Percentiles rank a stretch among this genome's conserved stretches.
Conservation (phyloP, 2,329 filamentous ascomycete species). For the Fusarium domesticum region DNA sequence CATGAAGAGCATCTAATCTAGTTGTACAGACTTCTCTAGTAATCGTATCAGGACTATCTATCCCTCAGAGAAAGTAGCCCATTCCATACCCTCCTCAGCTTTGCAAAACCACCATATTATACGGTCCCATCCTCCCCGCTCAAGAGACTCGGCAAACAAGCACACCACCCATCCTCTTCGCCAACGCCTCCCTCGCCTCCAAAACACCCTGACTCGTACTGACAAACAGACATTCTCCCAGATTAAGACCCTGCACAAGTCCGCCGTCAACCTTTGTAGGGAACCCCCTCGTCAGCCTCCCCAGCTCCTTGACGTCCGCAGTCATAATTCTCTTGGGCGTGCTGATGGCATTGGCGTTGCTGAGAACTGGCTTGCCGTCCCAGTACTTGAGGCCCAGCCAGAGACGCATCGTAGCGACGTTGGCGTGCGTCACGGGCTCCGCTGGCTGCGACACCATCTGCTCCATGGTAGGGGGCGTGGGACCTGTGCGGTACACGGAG, state of each 20-base stretch:
- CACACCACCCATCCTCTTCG: constrained; percentile 76
- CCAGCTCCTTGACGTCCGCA: constrained; percentile 60
- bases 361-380: constrained; percentile 76
- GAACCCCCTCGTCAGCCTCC: constrained; percentile 65
- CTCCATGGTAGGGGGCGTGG: constrained; percentile 49
- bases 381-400: constrained; percentile 93
- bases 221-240: constrained; percentile 82
- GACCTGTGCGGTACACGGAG: constrained; percentile 69
- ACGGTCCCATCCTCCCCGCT: constrained; percentile 11
- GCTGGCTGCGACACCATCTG: constrained; percentile 46
- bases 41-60: constrained; percentile 20
- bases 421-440: constrained; percentile 62
- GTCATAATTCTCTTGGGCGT: constrained; percentile 73
- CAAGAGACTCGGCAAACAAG: constrained; percentile 67
- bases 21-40: constrained; percentile 26
- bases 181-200: constrained; percentile 78
- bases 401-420: constrained; percentile 70
- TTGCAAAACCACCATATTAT: constrained; percentile 6
- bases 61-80: not conserved
- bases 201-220: constrained; percentile 74
- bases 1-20: constrained; percentile 19
- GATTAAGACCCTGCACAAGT: constrained; percentile 68
- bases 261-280: constrained; percentile 56
- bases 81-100: constrained; percentile 1
- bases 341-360: constrained; percentile 62